A percentile compares a stretch with the other conserved stretches of the same genome.
phyloP scores from a whole-genome alignment of 2,329 filamentous ascomycete genomes.

The Chalaropsis thielavioides region DNA sequence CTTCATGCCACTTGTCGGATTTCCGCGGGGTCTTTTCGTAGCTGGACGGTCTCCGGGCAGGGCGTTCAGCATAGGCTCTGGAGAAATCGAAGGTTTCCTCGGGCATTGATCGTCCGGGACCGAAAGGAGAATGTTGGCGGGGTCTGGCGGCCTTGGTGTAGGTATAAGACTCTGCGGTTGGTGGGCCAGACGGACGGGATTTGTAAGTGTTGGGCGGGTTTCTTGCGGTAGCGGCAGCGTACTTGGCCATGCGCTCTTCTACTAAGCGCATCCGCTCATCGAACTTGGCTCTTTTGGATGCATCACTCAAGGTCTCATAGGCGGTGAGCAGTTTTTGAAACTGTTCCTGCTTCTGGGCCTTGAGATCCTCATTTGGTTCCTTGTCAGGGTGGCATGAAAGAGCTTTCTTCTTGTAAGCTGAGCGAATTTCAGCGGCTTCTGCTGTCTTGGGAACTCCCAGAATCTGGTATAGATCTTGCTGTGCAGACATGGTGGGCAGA shows the following conservation, averaged over 20 bases:
- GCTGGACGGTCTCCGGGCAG: not conserved
- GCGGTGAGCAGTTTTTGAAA: constrained; percentile 89
- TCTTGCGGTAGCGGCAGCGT: constrained; percentile 29
- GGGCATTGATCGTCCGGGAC: not conserved
- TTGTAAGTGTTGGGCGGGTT: constrained; percentile 8
- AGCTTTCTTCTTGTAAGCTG: constrained; percentile 70
- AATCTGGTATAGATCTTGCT: constrained; percentile 64
- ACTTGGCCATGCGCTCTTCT: constrained; percentile 29
- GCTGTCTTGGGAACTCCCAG: constrained; percentile 63
- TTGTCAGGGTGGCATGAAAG: constrained; percentile 88
- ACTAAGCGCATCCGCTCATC: constrained; percentile 50
- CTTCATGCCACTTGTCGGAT: not conserved
- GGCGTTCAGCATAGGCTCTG: not conserved
- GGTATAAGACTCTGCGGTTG: not conserved
- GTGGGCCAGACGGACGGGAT: constrained; percentile 19
- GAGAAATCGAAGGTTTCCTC: not conserved
- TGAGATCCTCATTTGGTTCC: constrained; percentile 61
- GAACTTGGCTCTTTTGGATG: constrained; percentile 56
- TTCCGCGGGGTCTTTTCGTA: constrained; percentile 10
- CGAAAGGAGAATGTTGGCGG: constrained; percentile 1
- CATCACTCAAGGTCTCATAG: constrained; percentile 78
- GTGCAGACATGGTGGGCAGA: constrained; percentile 32
- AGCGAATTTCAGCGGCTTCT: constrained; percentile 55
- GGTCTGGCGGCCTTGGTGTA: not conserved
- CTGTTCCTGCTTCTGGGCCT: constrained; percentile 65